These are phyloP conservation scores for Cystobasidium ongulense DNA, from an alignment of 768 basidiomycete genomes.

Conservation along the genomic window DNA sequence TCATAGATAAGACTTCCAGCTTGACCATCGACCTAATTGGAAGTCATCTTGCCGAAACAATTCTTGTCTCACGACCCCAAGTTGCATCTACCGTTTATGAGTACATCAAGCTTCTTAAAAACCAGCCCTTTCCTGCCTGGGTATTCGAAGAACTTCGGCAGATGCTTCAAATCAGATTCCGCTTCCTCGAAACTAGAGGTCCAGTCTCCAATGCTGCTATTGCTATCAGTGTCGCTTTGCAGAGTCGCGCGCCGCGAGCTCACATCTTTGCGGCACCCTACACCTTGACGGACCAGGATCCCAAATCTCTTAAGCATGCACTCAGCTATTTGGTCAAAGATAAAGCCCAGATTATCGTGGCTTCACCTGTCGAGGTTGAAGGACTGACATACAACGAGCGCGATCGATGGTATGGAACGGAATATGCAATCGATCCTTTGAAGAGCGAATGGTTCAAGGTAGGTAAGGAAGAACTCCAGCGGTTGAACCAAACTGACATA, in stretches of 20 bases:
- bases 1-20: not conserved
- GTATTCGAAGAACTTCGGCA: constrained; percentile 66
- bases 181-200: constrained; percentile 50
- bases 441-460: constrained; percentile 51
- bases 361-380: not conserved
- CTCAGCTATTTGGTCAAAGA: not conserved
- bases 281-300: not conserved
- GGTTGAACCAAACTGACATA: too few species aligned
- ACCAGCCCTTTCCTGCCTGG: constrained; percentile 47
- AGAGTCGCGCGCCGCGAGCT: not conserved
- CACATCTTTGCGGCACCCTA: not conserved
- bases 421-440: constrained; percentile 55
- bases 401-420: constrained; percentile 85
- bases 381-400: constrained; percentile 47
- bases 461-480: too few species aligned
- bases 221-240: constrained; percentile 49
- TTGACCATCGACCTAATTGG: too few species aligned
- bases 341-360: not conserved
- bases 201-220: constrained; percentile 68
- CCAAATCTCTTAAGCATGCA: not conserved
- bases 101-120: constrained; percentile 53
- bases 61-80: too few species aligned
- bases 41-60: too few species aligned
- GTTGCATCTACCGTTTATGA: constrained; percentile 65
- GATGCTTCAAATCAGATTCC: constrained; percentile 53